Base-by-base conservation (phyloP, 495 filamentous ascomycete species). In the Hypomontagnella monticulosa region DNA sequence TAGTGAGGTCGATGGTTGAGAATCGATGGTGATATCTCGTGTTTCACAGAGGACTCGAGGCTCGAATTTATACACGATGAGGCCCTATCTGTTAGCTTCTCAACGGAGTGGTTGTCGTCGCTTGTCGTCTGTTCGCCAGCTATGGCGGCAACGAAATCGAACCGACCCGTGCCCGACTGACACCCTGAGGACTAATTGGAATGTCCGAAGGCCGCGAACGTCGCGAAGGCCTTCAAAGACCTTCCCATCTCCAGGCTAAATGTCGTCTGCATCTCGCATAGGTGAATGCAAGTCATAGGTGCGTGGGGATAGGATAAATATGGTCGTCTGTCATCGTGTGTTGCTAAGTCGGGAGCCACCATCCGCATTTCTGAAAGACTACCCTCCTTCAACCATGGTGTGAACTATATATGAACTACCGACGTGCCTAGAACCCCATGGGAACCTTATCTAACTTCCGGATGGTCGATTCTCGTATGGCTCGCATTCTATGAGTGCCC, bases 241-340 rank as follows among this genome's bases (percentile, higher is more conserved):
- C 33, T 9, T 15, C 16, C 27, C 6, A 12, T 14, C 33, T 57
- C 42, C 47, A 47, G 54, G 54, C 54, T 57, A 57, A 57, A 57
- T 57, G 14, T 36, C 32, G 20, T 11, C 23, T 16, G 30, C 11
- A 6, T 27, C 23, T 27, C 6, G 23, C 23, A 27, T 27, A 27
- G 23, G 23, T 6, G 23, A 6, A 27, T 27, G 23, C 23, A 6
- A 27, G 23, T 27, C 23, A 27, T 27, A 27, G 23, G 23, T 27
- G 6, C 23, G 6, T 27, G 6, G 14, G 30, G 19, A 27, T 15
- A 52, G 49, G 49, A 40, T 52, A 52, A 52, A 52, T 52, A 7
- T 34, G 18, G 41, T 44, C 19, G 14, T 44, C 3, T 27, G 23
- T 27, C 23, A 27, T 38, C 34, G 18, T 16, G 19, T 15, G 49